Percentiles rank a stretch among this genome's conserved stretches.
phyloP scores from a whole-genome alignment of 441 rosid genomes.

The Kokia cookei region DNA sequence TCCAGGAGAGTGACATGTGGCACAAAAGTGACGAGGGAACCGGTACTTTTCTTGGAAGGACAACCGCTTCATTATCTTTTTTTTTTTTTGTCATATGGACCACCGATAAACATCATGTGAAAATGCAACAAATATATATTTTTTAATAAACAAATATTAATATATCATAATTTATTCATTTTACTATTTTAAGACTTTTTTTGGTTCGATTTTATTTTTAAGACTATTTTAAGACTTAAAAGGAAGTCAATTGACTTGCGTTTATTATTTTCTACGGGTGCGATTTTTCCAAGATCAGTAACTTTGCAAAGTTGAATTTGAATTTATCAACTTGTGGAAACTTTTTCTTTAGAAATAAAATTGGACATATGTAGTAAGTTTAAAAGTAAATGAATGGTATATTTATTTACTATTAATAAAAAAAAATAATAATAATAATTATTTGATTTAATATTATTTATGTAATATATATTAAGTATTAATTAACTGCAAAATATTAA shows the following conservation, averaged over 20 bases:
- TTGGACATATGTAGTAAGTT: background rate
- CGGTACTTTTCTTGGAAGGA: background rate
- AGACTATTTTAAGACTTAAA: background rate
- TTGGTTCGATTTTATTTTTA: background rate
- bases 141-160: too few relatives aligned
- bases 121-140: too few relatives aligned
- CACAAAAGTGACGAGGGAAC: background rate
- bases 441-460: too few relatives aligned
- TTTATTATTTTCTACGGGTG: background rate
- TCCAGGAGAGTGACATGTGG: background rate
- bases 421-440: too few relatives aligned
- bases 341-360: background rate
- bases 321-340: background rate
- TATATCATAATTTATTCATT: too few relatives aligned
- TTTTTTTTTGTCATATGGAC: background rate
- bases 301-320: background rate
- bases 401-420: too few relatives aligned
- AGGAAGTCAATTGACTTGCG: background rate
- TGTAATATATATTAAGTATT: too few relatives aligned
- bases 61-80: background rate
- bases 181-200: too few relatives aligned
- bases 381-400: background rate
- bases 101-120: too few relatives aligned
- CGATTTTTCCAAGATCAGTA: background rate
- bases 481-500: background rate